phyloP scores from a whole-genome alignment of 1,139 yeast genomes.

The Yamadazyma conglobata region DNA sequence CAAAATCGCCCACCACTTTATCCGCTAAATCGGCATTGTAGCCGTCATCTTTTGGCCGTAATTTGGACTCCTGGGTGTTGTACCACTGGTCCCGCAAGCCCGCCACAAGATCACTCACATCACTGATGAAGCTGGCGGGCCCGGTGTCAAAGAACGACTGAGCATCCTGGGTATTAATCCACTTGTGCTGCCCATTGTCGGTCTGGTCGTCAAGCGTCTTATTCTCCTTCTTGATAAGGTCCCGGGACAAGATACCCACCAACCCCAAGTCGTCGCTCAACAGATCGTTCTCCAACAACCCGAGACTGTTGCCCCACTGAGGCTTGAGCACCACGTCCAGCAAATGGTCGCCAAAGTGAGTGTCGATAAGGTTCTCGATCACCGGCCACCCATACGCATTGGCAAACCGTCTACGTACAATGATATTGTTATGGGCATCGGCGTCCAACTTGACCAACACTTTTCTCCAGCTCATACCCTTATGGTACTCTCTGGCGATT shows the following conservation, averaged over 20 bases:
- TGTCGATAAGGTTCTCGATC: conserved; percentile 66
- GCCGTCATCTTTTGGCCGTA: conserved; percentile 2
- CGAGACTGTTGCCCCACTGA: too few species aligned
- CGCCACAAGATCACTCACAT: conserved; percentile 52
- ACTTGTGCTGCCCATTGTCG: conserved; percentile 25
- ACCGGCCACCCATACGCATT: conserved; percentile 98
- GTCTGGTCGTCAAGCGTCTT: conserved; percentile 26
- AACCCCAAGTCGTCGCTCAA: conserved; percentile 27
- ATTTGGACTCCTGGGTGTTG: conserved; percentile 16
- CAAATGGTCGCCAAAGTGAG: conserved; percentile 25
- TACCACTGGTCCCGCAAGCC: conserved; percentile 38
- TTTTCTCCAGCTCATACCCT: conserved; percentile 84
- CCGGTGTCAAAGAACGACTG: conserved; percentile 64
- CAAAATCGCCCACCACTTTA: conserved; percentile 5
- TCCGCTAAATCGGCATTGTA: conserved; percentile 3
- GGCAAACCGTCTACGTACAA: conserved; percentile 84
- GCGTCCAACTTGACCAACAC: conserved; percentile 83
- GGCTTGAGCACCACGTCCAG: too few species aligned
- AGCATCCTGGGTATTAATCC: conserved; percentile 51
- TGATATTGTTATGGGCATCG: conserved; percentile 93
- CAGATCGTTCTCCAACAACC: conserved; percentile 9
- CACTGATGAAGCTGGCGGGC: conserved; percentile 65
- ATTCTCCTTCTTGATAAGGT: conserved; percentile 32
- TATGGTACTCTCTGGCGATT: conserved; percentile 88
- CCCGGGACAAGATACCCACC: conserved; percentile 33